phyloP scores from a whole-genome alignment of 1,284 basidiomycete genomes.

The Chalciporus sp. region DNA sequence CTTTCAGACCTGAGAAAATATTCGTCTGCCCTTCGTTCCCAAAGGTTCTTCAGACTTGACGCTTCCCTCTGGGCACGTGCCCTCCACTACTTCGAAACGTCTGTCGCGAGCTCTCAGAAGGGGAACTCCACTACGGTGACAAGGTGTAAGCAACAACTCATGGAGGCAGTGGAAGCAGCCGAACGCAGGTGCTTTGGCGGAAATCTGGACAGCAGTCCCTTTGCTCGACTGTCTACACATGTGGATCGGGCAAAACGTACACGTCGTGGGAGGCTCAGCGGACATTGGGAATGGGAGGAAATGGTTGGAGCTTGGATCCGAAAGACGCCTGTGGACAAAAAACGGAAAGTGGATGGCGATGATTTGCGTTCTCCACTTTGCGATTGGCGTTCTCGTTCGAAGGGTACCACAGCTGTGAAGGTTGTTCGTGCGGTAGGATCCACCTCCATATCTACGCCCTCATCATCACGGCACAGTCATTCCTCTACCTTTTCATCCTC shows the following conservation, averaged over 20 bases:
- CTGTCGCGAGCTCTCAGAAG: slow-evolving; percentile 17
- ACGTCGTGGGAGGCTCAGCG: slow-evolving; percentile 20
- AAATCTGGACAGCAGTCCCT: slow-evolving; percentile 19
- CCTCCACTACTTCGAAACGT: slow-evolving; percentile 48
- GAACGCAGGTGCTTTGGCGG: slow-evolving; percentile 47
- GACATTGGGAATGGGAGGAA: slow-evolving; percentile 50
- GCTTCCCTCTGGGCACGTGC: slow-evolving; percentile 56
- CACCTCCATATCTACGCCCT: slow-evolving; percentile 1
- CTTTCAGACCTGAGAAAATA: slow-evolving; percentile 33
- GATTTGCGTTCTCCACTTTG: slow-evolving; percentile 1
- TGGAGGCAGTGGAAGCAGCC: slow-evolving; percentile 50
- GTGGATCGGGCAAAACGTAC: slow-evolving; percentile 4
- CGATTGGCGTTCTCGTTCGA: neutral
- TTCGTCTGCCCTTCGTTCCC: slow-evolving; percentile 38
- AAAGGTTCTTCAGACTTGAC: slow-evolving; percentile 43
- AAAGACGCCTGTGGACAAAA: slow-evolving; percentile 37
- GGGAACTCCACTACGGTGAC: slow-evolving; percentile 28
- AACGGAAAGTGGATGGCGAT: slow-evolving; percentile 18
- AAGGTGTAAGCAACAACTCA: slow-evolving; percentile 41
- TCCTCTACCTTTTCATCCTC: slow-evolving; percentile 15
- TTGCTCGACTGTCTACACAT: slow-evolving; percentile 7
- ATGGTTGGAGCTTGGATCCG: slow-evolving; percentile 45
- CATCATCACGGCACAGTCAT: slow-evolving; percentile 1
- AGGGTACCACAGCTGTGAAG: neutral
- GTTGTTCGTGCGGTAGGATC: neutral